phyloP scores from a whole-genome alignment of 2,329 filamentous ascomycete genomes.

The Aureobasidium musti region DNA sequence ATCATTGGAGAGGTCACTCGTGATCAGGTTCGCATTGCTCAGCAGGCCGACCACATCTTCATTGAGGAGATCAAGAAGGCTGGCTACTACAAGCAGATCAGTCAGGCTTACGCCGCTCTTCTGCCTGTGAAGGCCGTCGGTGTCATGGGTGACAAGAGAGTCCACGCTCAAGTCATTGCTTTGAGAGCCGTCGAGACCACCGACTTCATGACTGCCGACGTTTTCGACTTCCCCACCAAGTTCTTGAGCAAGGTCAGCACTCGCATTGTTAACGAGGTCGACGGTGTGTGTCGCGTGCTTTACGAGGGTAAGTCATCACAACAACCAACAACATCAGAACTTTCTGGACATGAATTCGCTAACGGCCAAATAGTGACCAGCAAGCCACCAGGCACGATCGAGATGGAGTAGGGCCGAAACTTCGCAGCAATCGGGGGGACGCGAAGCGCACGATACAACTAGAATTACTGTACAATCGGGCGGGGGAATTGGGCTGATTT shows the following conservation, averaged over 20 bases:
- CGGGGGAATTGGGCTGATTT: background rate
- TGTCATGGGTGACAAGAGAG: conserved; percentile 69
- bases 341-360: conserved; percentile 23
- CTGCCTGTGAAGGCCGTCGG: conserved; percentile 66
- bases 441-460: conserved; percentile 21
- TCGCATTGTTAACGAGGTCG: conserved; percentile 74
- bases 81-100: conserved; percentile 71
- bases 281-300: conserved; percentile 69
- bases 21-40: conserved; percentile 74
- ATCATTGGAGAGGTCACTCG: conserved; percentile 82
- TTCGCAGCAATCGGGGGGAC: conserved; percentile 12
- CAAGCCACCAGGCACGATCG: conserved; percentile 72
- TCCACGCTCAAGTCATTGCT: conserved; percentile 64
- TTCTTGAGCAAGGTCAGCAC: conserved; percentile 67
- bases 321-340: conserved; percentile 28
- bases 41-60: conserved; percentile 77
- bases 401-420: conserved; percentile 62
- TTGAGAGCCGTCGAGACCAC: conserved; percentile 63
- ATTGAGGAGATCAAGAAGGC: conserved; percentile 72
- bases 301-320: conserved; percentile 61
- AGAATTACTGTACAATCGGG: conserved; percentile 18
- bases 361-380: conserved; percentile 53
- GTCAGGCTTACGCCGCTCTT: conserved; percentile 70
- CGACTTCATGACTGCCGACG: conserved; percentile 76
- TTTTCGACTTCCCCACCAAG: conserved; percentile 64